Evolutionary conservation across 2,329 filamentous ascomycete genomes (phyloP).

Genomic region (Epichloe brachyelytri): DNA sequence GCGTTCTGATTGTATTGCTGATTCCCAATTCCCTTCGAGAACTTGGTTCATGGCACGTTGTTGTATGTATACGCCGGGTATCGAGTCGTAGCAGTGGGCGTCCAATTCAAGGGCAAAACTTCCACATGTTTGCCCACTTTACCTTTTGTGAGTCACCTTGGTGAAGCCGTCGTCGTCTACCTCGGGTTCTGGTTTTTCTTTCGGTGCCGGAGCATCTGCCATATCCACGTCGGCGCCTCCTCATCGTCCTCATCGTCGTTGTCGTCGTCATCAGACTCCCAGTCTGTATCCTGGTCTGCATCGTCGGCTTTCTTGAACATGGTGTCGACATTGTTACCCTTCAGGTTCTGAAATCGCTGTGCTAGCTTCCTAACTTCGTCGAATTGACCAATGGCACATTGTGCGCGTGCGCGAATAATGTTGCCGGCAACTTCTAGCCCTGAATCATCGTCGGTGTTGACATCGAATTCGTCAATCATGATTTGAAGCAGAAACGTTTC

Average conservation of each 20-base stretch:
- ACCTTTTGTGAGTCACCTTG: constrained; percentile 55
- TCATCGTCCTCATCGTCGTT: constrained; percentile 48
- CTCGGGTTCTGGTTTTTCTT: constrained; percentile 55
- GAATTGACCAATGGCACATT: constrained; percentile 53
- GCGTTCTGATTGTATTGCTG: constrained; percentile 20
- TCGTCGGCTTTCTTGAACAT: constrained; percentile 43
- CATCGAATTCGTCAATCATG: constrained; percentile 93
- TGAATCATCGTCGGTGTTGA: constrained; percentile 82
- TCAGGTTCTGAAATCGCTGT: constrained; percentile 46
- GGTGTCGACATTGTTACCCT: constrained; percentile 42
- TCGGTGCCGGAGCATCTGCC: constrained; percentile 52
- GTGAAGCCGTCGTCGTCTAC: constrained; percentile 75
- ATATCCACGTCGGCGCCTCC: constrained; percentile 48
- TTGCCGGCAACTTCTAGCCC: constrained; percentile 59
- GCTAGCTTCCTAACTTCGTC: constrained; percentile 51
- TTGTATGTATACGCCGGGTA: constrained; percentile 14
- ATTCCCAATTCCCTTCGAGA: constrained; percentile 5
- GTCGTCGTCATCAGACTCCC: constrained; percentile 48
- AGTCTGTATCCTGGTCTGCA: constrained; percentile 45
- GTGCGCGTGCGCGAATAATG: constrained; percentile 54
- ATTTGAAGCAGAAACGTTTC: constrained; percentile 78
- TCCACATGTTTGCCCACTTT: constrained; percentile 15
- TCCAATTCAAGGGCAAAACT: not conserved
- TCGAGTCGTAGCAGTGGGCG: constrained; percentile 9
- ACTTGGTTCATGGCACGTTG: not conserved